phyloP scores from a whole-genome alignment of 2,329 filamentous ascomycete species.

The Ascochyta rabiei region DNA sequence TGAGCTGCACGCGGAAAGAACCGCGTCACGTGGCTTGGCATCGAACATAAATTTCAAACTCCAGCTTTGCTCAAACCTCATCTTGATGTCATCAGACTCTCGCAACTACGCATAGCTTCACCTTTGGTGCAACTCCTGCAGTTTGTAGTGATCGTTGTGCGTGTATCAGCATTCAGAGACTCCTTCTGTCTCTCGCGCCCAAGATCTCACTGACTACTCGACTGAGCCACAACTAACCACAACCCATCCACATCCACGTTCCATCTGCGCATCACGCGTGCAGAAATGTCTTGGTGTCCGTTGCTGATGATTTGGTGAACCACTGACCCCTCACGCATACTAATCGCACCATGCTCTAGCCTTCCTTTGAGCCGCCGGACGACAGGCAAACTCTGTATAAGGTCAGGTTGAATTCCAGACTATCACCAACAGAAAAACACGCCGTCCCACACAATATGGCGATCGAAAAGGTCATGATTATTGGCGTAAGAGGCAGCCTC shows the following conservation, averaged over 20 bases:
- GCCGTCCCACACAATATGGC: slow-evolving; percentile 14
- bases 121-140: too few relatives aligned
- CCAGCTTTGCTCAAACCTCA: neutral
- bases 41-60: neutral
- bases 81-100: neutral
- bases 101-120: too few relatives aligned
- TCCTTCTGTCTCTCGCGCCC: too few relatives aligned
- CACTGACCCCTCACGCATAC: slow-evolving; percentile 4
- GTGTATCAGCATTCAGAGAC: too few relatives aligned
- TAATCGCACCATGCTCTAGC: slow-evolving; percentile 14
- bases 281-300: neutral
- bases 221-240: too few relatives aligned
- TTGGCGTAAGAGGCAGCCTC: slow-evolving; percentile 27
- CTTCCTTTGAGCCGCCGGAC: slow-evolving; percentile 33
- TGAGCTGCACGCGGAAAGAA: slow-evolving; percentile 30
- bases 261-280: neutral
- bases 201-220: too few relatives aligned
- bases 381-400: slow-evolving; percentile 2
- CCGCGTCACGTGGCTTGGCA: slow-evolving; percentile 36
- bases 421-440: neutral
- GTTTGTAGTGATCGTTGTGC: too few relatives aligned
- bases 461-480: slow-evolving; percentile 31
- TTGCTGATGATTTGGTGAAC: neutral
- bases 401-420: neutral
- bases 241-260: too few relatives aligned